phyloP scores from a whole-genome alignment of 148 eudicot genomes.

The Chenopodium quinoa region DNA sequence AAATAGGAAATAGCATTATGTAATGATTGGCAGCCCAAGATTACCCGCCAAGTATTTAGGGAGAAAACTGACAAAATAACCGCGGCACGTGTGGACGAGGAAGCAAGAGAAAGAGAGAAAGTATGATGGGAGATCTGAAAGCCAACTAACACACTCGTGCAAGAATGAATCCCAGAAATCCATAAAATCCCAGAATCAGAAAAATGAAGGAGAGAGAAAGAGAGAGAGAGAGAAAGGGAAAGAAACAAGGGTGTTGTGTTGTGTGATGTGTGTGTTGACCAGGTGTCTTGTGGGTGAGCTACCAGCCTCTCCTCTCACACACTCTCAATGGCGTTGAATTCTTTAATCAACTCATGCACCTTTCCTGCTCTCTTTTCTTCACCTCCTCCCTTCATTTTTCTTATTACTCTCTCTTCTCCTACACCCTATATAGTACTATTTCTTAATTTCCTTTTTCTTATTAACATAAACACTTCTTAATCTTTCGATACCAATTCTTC shows the following conservation, averaged over 20 bases:
- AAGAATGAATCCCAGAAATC: background rate
- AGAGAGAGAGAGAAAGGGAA: constrained; percentile 23
- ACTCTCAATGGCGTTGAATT: constrained; percentile 92
- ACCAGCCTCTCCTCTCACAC: constrained; percentile 78
- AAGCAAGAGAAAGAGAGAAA: background rate
- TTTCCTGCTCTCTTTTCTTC: constrained; percentile 32
- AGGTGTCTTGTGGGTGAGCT: constrained; percentile 85
- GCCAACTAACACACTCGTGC: constrained; percentile 22
- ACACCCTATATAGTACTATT: constrained; percentile 5
- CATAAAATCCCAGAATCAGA: too few species aligned
- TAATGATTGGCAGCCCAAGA: constrained; percentile 1
- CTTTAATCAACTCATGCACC: constrained; percentile 82
- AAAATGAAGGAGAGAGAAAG: constrained; percentile 1
- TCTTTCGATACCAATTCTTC: background rate
- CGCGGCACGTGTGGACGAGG: constrained; percentile 11
- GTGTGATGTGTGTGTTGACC: constrained; percentile 43
- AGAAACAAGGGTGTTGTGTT: background rate
- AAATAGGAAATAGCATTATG: too few species aligned
- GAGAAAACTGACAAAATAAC: background rate
- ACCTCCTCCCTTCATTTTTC: constrained; percentile 6
- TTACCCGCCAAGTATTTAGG: constrained; percentile 13
- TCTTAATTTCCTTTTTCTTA: constrained; percentile 16
- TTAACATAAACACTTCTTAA: background rate
- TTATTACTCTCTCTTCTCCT: constrained; percentile 2
- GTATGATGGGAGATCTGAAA: constrained; percentile 17